phyloP scores from a whole-genome alignment of 202 grass and related monocot species.

The Panicum hallii region DNA sequence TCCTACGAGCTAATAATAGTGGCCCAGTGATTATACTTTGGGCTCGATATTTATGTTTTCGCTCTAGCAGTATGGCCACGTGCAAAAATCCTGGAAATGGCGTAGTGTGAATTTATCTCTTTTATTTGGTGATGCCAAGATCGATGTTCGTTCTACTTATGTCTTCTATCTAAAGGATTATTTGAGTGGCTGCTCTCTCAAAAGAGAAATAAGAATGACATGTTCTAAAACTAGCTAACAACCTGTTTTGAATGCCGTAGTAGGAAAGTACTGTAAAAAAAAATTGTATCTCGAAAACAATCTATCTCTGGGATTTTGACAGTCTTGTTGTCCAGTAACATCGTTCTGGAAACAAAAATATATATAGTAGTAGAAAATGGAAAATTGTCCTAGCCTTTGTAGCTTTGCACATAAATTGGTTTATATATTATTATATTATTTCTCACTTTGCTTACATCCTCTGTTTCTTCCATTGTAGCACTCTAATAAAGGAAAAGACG shows the following conservation, averaged over 20 bases:
- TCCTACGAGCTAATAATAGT: neutral
- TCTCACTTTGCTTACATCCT: neutral
- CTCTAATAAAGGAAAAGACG: neutral
- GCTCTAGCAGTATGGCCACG: neutral
- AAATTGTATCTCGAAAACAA: too few relatives aligned
- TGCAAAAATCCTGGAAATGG: neutral
- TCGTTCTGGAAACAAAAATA: neutral
- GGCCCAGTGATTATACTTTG: neutral
- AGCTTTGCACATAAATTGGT: too few relatives aligned
- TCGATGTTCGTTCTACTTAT: too few relatives aligned
- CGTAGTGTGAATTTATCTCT: too few relatives aligned
- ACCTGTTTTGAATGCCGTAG: neutral
- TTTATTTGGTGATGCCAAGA: neutral
- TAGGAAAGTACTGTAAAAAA: neutral
- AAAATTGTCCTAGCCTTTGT: too few relatives aligned
- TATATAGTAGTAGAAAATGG: too few relatives aligned
- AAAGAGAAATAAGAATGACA: too few relatives aligned
- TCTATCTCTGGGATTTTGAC: too few relatives aligned
- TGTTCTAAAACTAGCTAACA: neutral
- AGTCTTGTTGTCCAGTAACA: too few relatives aligned
- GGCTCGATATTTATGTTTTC: neutral
- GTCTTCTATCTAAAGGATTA: too few relatives aligned
- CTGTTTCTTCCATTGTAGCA: neutral
- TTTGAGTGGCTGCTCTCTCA: neutral
- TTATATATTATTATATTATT: too few relatives aligned